Conservation (phyloP, 805 yeast species). For the Schwanniomyces polymorphus region DNA sequence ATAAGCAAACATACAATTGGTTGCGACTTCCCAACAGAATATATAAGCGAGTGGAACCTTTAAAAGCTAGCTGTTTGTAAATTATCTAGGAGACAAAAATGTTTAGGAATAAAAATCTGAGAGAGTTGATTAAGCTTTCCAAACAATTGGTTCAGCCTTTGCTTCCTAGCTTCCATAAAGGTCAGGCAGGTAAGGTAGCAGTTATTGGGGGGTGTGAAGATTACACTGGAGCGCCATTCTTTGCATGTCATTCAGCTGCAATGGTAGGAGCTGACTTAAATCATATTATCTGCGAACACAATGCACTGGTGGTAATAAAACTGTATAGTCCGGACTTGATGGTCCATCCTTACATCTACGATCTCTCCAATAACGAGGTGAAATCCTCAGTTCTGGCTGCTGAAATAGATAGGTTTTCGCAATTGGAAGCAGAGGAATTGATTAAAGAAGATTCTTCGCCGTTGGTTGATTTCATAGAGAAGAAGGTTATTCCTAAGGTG, state of each 20-base stretch:
- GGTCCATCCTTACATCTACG: slow-evolving; percentile 90
- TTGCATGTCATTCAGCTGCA: slow-evolving; percentile 83
- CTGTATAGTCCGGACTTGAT: slow-evolving; percentile 88
- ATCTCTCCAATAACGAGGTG: slow-evolving; percentile 35
- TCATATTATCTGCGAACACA: slow-evolving; percentile 81
- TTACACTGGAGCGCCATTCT: slow-evolving; percentile 96
- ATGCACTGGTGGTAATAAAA: slow-evolving; percentile 81
- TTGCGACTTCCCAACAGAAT: background rate
- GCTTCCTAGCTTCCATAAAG: slow-evolving; percentile 72
- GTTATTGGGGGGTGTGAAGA: slow-evolving; percentile 95
- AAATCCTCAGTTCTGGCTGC: slow-evolving; percentile 16
- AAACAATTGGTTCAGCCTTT: slow-evolving; percentile 74
- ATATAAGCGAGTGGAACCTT: background rate
- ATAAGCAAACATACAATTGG: background rate
- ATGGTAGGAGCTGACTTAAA: slow-evolving; percentile 85
- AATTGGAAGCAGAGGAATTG: slow-evolving; percentile 20
- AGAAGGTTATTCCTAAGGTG: slow-evolving; percentile 57
- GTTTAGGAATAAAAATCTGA: slow-evolving; percentile 28
- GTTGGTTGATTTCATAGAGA: slow-evolving; percentile 35
- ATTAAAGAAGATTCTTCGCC: slow-evolving; percentile 15
- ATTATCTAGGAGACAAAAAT: slow-evolving; percentile 6
- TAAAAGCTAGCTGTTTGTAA: background rate
- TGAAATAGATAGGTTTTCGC: slow-evolving; percentile 13
- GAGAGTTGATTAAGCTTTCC: slow-evolving; percentile 51
- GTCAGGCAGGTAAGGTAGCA: slow-evolving; percentile 85